These are phyloP conservation scores for Sutorius australiensis DNA, from an alignment of 768 basidiomycete genomes.

Conservation along the genomic window DNA sequence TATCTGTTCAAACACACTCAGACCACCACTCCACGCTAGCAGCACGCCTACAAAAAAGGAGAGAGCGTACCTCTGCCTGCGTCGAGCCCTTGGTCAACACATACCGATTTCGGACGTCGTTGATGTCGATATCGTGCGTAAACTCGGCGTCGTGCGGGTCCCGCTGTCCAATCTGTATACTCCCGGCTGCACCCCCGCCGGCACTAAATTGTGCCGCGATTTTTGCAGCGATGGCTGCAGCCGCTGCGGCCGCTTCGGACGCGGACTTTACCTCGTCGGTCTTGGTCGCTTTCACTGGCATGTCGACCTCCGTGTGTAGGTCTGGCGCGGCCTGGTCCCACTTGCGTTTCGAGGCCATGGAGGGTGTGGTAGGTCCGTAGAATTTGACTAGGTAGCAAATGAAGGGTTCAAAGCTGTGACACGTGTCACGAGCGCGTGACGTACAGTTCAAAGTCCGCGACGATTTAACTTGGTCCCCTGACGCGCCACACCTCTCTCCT, in stretches of 20 bases:
- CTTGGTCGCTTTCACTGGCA: constrained; percentile 45
- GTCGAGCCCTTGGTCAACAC: constrained; percentile 91
- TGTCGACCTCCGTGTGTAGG: constrained; percentile 35
- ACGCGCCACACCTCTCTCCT: not conserved
- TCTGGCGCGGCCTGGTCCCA: constrained; percentile 70
- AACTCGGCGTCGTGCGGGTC: constrained; percentile 79
- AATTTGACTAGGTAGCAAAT: not conserved
- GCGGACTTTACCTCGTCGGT: constrained; percentile 50
- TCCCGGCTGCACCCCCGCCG: constrained; percentile 35
- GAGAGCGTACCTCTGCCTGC: constrained; percentile 72
- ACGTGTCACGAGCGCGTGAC: constrained; percentile 16
- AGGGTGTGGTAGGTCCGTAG: not conserved
- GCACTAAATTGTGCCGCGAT: constrained; percentile 84
- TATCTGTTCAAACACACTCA: constrained; percentile 53
- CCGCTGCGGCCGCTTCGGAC: constrained; percentile 62
- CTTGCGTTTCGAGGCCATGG: constrained; percentile 73
- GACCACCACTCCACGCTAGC: not conserved
- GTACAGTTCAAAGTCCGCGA: constrained; percentile 21
- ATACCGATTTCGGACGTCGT: constrained; percentile 93
- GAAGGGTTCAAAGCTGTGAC: constrained; percentile 4
- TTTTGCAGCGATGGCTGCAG: constrained; percentile 89
- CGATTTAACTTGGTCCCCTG: not conserved
- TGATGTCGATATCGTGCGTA: constrained; percentile 92
- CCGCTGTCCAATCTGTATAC: constrained; percentile 43
- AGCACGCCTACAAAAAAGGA: not conserved